Base-by-base conservation (phyloP, 2,329 filamentous ascomycete genomes). In the Claviceps lovelessii region DNA sequence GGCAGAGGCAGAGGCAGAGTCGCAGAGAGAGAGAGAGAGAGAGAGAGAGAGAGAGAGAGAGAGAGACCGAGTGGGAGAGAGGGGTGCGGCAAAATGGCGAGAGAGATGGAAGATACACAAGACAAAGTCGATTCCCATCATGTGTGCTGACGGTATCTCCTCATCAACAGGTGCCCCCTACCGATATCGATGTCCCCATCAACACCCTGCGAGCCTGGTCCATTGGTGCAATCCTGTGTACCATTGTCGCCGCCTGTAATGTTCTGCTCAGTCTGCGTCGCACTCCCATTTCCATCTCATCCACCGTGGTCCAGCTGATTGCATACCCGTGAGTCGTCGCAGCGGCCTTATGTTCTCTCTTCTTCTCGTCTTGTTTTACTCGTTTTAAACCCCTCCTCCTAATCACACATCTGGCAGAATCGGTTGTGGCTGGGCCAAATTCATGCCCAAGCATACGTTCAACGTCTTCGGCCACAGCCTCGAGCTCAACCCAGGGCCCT, bases 171-270 rank as follows among this genome's bases (percentile, higher is more conserved):
- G 60, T 63, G 5, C 64, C 63, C 9, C 65, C 72, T 23, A 77
- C 76, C 57, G 71, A 75, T 55, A 76, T 78, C 53, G 76, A 79
- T n/a, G 62, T 77, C 4, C 73, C 76, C 7, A 70, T 73, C 55
- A 78, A 77, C 63, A 84, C 80, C 4, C 71, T 84, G 55, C 79
- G 80, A 23, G 78, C 79, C 11, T 84, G 80, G 80, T 59, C 64
- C 6, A 77, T 84, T 55, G 80, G 80, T 39, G 59, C 79, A 54
- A 2, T 83, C 45, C 72, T 82, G 55, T 78, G 79, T 57, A 83
- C 80, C 0, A 65, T 80, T 51, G 77, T 79, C 33, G 78, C 79
- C 0, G 76, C 71, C 1, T 68, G 80, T 61, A 82, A 83, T 64
- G 73, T 78, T 63, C 65, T 81, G 10, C 78, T 81, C 42, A 66